These are phyloP conservation scores for Quercus ilex DNA, from an alignment of 306 rosid genomes.

Conservation along the genomic window DNA sequence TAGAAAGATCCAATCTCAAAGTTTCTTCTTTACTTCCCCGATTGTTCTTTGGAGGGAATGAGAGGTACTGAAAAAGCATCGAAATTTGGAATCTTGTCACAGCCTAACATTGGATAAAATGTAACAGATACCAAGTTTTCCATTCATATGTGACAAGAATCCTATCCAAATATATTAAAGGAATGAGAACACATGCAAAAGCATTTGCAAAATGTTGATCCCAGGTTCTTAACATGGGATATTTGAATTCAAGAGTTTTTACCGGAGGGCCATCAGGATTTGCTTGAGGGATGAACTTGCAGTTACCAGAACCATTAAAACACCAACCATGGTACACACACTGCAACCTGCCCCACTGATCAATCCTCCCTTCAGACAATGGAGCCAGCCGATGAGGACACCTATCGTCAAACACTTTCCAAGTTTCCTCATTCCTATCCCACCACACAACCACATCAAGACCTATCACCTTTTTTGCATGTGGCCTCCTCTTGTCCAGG, in stretches of 20 bases:
- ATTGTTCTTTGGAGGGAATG: not conserved
- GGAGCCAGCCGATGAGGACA: constrained; percentile 98
- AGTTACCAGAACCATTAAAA: constrained; percentile 79
- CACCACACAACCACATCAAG: constrained; percentile 96
- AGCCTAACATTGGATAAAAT: not conserved
- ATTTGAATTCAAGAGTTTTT: not conserved
- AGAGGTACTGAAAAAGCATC: not conserved
- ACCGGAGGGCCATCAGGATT: constrained; percentile 85
- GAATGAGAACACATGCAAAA: not conserved
- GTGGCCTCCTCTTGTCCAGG: constrained; percentile 76
- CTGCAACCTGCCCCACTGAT: constrained; percentile 89
- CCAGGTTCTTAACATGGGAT: not conserved
- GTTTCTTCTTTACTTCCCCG: not conserved
- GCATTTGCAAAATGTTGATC: not conserved
- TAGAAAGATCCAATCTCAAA: not conserved
- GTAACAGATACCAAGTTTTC: not conserved
- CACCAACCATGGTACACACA: constrained; percentile 99
- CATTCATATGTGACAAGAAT: not conserved
- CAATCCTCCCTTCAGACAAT: constrained; percentile 89
- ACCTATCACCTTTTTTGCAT: constrained; percentile 72
- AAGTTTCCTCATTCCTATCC: constrained; percentile 73
- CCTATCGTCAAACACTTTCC: constrained; percentile 84
- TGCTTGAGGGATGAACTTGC: constrained; percentile 88
- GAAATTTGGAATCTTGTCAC: not conserved
- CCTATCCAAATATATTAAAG: not conserved